Evolutionary conservation across 2,329 filamentous ascomycete species (phyloP), one percentile per base, ranked within the genome.

Genomic region (Hortaea werneckii): DNA sequence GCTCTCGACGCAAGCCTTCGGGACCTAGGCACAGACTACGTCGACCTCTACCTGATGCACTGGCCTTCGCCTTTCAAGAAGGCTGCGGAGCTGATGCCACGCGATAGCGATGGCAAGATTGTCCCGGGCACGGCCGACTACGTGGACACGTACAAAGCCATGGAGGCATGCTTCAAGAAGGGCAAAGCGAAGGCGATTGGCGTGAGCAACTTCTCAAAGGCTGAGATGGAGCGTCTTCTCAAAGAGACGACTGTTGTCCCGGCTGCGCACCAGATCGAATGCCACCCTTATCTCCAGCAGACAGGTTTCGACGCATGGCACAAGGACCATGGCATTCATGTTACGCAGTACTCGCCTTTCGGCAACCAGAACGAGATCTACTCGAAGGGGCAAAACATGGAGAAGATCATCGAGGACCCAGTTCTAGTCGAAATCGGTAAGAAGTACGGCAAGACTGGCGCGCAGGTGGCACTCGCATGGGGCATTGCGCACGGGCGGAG

Each of bases 41-140:
- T 86, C 47, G 82, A 86, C 59, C 69, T 86, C 8, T 84, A 77
- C 62, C 70, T 85, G 47, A 83, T 87, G 59, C 81, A 85, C 65
- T 86, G 75, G 73, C 77, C 77, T 0, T 68, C 71, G 7, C 67
- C 77, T 1, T 79, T 76, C 43, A 69, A 70, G 40, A 65, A 69
- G 26, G 68, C 72, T n/a, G 63, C 67, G 20, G 64, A 70, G 5
- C 50, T 67, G 37, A 68, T 75, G 42, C 74, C 75, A 3, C 72
- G 71, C 50, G 56, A 65, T 26, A 56, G 70, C 43, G 69, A 67
- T 28, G 71, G 71, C 42, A 58, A 59, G 13, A 58, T 62, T 4
- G 53, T 63, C n/a, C 55, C 66, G 1, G 70, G 65, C 11, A 59
- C 71, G 32, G 64, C 68, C 41, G 73, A 76, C 54, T 71, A 69